Evolutionary conservation across 805 yeast species (phyloP).

Genomic region (Danielia reshetovae): DNA sequence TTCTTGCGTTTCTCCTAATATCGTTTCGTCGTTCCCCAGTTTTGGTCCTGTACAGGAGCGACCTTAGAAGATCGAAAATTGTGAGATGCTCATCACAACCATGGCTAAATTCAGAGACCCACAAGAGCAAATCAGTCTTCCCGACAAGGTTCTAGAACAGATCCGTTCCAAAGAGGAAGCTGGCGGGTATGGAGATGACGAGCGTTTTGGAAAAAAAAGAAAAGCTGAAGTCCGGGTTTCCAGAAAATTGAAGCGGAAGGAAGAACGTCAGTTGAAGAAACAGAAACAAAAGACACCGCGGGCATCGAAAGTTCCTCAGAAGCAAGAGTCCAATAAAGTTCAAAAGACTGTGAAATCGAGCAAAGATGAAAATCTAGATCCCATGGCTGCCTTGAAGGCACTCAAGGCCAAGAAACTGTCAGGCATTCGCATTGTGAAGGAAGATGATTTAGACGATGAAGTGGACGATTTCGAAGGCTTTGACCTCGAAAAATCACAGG

Average conservation of each 20-base stretch:
- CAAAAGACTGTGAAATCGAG: slow-evolving; percentile 12
- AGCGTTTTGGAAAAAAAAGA: slow-evolving; percentile 21
- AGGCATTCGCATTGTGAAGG: slow-evolving; percentile 25
- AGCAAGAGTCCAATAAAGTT: no score
- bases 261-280: slow-evolving; percentile 30
- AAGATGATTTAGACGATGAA: slow-evolving; percentile 20
- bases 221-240: slow-evolving; percentile 20
- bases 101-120: slow-evolving; percentile 13
- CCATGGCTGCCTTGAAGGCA: slow-evolving; percentile 20
- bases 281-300: slow-evolving; percentile 20
- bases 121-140: slow-evolving; percentile 49
- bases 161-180: slow-evolving; percentile 38
- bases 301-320: no score
- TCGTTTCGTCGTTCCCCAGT: no score
- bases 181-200: slow-evolving; percentile 41
- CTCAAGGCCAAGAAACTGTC: slow-evolving; percentile 6
- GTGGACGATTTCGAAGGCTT: neutral
- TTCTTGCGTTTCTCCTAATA: no score
- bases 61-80: neutral
- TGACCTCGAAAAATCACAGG: no score
- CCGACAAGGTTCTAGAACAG: slow-evolving; percentile 52
- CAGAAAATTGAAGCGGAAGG: slow-evolving; percentile 34
- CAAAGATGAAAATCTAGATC: slow-evolving; percentile 1
- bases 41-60: no score
- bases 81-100: slow-evolving; percentile 5